Evolutionary conservation across 2,329 filamentous ascomycete genomes (phyloP), one percentile per base, ranked within the genome.

Genomic region (Paradendryphiella salina): DNA sequence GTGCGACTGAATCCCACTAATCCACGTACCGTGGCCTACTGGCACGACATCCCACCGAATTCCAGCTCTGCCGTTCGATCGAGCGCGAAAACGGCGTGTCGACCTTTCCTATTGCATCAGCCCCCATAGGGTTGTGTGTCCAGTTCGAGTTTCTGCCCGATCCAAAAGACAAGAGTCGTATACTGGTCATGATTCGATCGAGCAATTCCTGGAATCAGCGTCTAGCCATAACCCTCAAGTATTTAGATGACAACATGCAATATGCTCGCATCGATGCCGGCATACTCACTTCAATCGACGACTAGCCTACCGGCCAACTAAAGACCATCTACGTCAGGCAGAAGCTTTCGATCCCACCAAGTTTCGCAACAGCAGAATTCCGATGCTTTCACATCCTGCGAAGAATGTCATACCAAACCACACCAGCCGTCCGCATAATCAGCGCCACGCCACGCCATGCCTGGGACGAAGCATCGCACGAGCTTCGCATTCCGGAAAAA

Each of bases 251-350:
- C 15, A 32, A 46, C 9, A 47, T 32, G 28, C 82, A 80, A 38
- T 67, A 65, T 26, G 57, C 64, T 1, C 57, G 64, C 8, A 60
- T 65, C 15, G 50, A 65, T 79, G 52, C 78, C 70, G 0, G 84
- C 78, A 0, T 84, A 82, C 56, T 66, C 81, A 1, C 71, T 79
- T n/a, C 82, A 79, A 0, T 72, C 83, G 1, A 66, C 75, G 2
- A 66, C 33, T 67, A 63, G 63, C 64, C 64, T 8, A 65, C 54
- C 3, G 63, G 63, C 1, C 50, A 60, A n/a, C 53, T 61, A 2
- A 57, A 56, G 10, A 63, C 58, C 3, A 59, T 67, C 2, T 67
- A 65, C 23, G 51, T 67, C 1, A 57, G 63, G 2, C 63, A 67
- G 23, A 65, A 54, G 23, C 58, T 57, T 7, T 56, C 39, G 0